Evolutionary conservation across 75 land plant species (phyloP).

Genomic region (Adiantum capillusveneris): DNA sequence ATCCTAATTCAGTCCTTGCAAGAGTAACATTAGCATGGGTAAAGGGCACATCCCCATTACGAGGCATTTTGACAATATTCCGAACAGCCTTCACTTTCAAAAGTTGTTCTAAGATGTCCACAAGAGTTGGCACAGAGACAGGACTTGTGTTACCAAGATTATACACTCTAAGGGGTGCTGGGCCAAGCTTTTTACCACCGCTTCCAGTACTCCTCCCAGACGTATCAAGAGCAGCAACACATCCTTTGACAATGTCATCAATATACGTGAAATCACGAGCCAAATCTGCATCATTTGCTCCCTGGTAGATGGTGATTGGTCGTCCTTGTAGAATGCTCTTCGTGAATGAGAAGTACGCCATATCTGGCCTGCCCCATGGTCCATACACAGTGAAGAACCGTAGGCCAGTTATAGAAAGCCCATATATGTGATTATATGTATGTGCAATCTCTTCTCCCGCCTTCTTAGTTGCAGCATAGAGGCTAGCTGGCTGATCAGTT

Average conservation of each 20-base stretch:
- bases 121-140: conserved; percentile 54
- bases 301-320: conserved; percentile 54
- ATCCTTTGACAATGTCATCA: conserved; percentile 79
- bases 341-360: conserved; percentile 90
- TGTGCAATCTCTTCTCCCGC: conserved; percentile 83
- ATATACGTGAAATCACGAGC: conserved; percentile 84
- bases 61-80: conserved; percentile 59
- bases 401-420: conserved; percentile 75
- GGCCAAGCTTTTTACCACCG: conserved; percentile 69
- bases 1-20: conserved; percentile 54
- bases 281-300: conserved; percentile 42
- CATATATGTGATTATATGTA: conserved; percentile 75
- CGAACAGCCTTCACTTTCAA: conserved; percentile 64
- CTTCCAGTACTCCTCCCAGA: conserved; percentile 73
- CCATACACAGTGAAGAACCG: conserved; percentile 88
- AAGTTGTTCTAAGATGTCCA: conserved; percentile 57
- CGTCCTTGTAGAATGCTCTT: conserved; percentile 55
- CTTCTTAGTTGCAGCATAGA: conserved; percentile 87
- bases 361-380: conserved; percentile 90
- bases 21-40: conserved; percentile 77
- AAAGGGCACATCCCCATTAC: conserved; percentile 79
- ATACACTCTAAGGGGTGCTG: conserved; percentile 51
- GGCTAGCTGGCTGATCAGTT: conserved; percentile 74
- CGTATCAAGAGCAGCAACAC: conserved; percentile 61
- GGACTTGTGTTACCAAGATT: conserved; percentile 78